phyloP scores from a whole-genome alignment of 2,329 filamentous ascomycete species.

The Clonostachys solani region DNA sequence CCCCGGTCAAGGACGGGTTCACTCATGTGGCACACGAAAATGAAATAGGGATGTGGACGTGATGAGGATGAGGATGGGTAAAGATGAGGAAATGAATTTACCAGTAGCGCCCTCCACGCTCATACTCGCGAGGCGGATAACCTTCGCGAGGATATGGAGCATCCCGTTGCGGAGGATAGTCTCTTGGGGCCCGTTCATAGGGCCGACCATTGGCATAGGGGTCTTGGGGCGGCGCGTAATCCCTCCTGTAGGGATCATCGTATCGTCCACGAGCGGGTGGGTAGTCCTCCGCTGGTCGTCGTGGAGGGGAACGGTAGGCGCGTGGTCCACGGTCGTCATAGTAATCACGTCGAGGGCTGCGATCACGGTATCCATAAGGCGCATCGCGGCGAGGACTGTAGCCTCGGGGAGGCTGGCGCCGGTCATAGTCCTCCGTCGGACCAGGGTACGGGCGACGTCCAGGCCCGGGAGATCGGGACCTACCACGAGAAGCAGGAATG shows the following conservation, averaged over 20 bases:
- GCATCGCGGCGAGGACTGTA: slow-evolving; percentile 75
- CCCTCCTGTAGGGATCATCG: slow-evolving; percentile 73
- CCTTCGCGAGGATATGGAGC: slow-evolving; percentile 32
- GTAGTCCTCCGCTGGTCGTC: slow-evolving; percentile 74
- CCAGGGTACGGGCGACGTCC: slow-evolving; percentile 51
- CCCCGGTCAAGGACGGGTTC: slow-evolving; percentile 25
- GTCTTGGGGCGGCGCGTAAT: slow-evolving; percentile 59
- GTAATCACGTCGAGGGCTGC: slow-evolving; percentile 81
- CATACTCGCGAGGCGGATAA: slow-evolving; percentile 42
- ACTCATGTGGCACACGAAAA: not conserved
- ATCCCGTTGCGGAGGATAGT: slow-evolving; percentile 38
- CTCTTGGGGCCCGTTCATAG: slow-evolving; percentile 50
- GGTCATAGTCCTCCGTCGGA: slow-evolving; percentile 75
- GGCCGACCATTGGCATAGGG: slow-evolving; percentile 54
- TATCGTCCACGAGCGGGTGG: slow-evolving; percentile 59
- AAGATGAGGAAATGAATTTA: slow-evolving; percentile 26
- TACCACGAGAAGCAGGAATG: slow-evolving; percentile 60
- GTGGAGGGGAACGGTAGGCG: slow-evolving; percentile 71
- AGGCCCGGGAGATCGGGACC: slow-evolving; percentile 70
- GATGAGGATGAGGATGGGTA: slow-evolving; percentile 7
- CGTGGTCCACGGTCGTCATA: slow-evolving; percentile 74
- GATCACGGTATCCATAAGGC: slow-evolving; percentile 78
- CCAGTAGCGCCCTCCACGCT: slow-evolving; percentile 46
- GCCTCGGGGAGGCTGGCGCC: slow-evolving; percentile 70
- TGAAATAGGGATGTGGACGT: slow-evolving; percentile 1